Percentiles rank a stretch among this genome's conserved stretches.
Conservation (phyloP, 768 basidiomycete genomes). For the Scleroderma citrinum region DNA sequence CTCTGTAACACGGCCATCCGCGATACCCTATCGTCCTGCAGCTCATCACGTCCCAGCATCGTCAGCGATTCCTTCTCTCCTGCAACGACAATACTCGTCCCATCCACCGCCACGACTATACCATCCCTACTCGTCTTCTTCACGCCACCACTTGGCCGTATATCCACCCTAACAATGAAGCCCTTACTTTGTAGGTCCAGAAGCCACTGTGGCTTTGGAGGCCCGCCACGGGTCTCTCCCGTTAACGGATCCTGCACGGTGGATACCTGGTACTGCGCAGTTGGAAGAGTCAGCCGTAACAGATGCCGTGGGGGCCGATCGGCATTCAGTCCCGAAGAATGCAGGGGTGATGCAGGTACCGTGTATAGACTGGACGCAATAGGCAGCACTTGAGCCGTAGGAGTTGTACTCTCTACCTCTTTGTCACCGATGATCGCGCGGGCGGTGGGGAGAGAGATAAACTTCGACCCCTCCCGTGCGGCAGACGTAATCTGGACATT, state of each 20-base stretch:
- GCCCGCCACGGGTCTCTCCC: slow-evolving; percentile 54
- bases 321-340: slow-evolving; percentile 59
- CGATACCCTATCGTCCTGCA: slow-evolving; percentile 63
- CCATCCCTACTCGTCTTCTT: slow-evolving; percentile 7
- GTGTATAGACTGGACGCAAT: slow-evolving; percentile 60
- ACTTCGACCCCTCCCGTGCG: slow-evolving; percentile 33
- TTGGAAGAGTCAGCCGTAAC: slow-evolving; percentile 73
- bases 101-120: slow-evolving; percentile 31
- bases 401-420: neutral
- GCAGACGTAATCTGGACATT: slow-evolving; percentile 42
- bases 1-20: slow-evolving; percentile 65
- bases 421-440: slow-evolving; percentile 8
- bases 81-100: slow-evolving; percentile 38
- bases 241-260: slow-evolving; percentile 80
- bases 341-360: slow-evolving; percentile 76
- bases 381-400: slow-evolving; percentile 35
- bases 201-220: slow-evolving; percentile 70
- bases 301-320: slow-evolving; percentile 62
- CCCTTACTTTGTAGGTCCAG: slow-evolving; percentile 55
- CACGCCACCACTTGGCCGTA: slow-evolving; percentile 37
- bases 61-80: slow-evolving; percentile 76
- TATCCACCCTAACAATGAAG: slow-evolving; percentile 49
- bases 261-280: slow-evolving; percentile 70
- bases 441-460: slow-evolving; percentile 29
- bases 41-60: slow-evolving; percentile 65